phyloP scores from a whole-genome alignment of 2,329 filamentous ascomycete species.

The Penicillium sp. region DNA sequence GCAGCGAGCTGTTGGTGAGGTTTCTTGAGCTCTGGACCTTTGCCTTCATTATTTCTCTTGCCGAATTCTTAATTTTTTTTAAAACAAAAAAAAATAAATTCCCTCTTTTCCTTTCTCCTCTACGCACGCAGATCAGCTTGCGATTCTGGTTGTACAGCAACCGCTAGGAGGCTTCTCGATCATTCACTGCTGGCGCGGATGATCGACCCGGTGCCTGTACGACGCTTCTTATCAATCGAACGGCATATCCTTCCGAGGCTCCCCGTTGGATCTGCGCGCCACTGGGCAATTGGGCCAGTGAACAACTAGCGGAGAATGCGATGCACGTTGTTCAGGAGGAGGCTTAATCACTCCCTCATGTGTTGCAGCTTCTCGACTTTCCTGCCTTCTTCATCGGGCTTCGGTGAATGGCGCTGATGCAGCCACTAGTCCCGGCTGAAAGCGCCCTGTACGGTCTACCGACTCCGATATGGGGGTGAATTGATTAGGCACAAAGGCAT shows the following conservation, averaged over 20 bases:
- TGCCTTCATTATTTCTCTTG: constrained; percentile 2
- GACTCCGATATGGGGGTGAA: neutral
- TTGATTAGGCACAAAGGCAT: neutral
- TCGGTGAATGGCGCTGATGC: constrained; percentile 18
- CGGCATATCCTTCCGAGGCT: constrained; percentile 36
- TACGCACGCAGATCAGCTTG: neutral
- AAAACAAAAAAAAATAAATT: too few relatives aligned
- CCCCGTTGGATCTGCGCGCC: constrained; percentile 29
- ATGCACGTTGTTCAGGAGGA: constrained; percentile 13
- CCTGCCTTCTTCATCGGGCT: constrained; percentile 19
- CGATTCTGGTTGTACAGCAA: constrained; percentile 5
- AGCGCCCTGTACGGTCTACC: neutral
- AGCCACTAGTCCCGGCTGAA: constrained; percentile 19
- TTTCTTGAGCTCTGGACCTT: neutral
- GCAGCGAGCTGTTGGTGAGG: neutral
- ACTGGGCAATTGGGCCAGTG: neutral
- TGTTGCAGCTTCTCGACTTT: constrained; percentile 17
- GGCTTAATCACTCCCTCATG: constrained; percentile 21
- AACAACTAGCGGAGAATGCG: neutral
- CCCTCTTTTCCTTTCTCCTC: constrained; percentile 1
- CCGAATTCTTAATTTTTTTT: neutral
- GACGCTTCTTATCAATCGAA: constrained; percentile 34
- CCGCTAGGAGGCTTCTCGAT: constrained; percentile 7
- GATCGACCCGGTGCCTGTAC: constrained; percentile 36
- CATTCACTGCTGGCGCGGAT: constrained; percentile 22